These are phyloP conservation scores for Castanospermum australe DNA, from an alignment of 306 rosid genomes.

Conservation along the genomic window DNA sequence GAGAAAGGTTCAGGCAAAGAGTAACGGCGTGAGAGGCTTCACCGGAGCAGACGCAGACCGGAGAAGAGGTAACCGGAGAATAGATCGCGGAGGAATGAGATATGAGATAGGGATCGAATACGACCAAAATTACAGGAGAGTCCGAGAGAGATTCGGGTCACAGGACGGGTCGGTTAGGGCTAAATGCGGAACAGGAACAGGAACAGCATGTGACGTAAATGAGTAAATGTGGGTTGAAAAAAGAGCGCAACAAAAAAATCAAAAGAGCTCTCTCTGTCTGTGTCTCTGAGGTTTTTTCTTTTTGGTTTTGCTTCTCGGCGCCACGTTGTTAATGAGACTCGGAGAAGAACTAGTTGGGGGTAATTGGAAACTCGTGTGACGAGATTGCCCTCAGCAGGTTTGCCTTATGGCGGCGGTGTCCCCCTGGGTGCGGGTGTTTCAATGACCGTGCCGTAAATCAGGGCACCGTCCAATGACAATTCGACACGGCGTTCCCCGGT, in stretches of 20 bases:
- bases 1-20: neutral
- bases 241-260: conserved; percentile 28
- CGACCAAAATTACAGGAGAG: conserved; percentile 26
- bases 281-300: neutral
- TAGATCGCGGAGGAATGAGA: conserved; percentile 32
- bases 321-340: conserved; percentile 32
- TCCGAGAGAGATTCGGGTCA: conserved; percentile 4
- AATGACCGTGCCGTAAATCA: conserved; percentile 9
- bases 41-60: neutral
- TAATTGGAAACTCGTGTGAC: conserved; percentile 27
- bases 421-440: conserved; percentile 34
- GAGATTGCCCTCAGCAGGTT: conserved; percentile 23
- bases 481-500: conserved; percentile 24
- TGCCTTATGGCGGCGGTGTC: conserved; percentile 35
- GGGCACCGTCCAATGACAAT: conserved; percentile 2
- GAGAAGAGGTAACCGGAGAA: neutral
- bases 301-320: conserved; percentile 16
- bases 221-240: conserved; percentile 9
- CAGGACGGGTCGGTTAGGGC: conserved; percentile 35
- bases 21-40: neutral
- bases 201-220: conserved; percentile 17
- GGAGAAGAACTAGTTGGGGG: conserved; percentile 38
- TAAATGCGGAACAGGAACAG: conserved; percentile 50
- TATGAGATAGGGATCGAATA: conserved; percentile 41
- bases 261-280: neutral